A percentile compares a stretch with the other conserved stretches of the same genome.
These are phyloP conservation scores for Clitoria ternatea DNA, from an alignment of 306 rosid genomes.

Conservation along the genomic window DNA sequence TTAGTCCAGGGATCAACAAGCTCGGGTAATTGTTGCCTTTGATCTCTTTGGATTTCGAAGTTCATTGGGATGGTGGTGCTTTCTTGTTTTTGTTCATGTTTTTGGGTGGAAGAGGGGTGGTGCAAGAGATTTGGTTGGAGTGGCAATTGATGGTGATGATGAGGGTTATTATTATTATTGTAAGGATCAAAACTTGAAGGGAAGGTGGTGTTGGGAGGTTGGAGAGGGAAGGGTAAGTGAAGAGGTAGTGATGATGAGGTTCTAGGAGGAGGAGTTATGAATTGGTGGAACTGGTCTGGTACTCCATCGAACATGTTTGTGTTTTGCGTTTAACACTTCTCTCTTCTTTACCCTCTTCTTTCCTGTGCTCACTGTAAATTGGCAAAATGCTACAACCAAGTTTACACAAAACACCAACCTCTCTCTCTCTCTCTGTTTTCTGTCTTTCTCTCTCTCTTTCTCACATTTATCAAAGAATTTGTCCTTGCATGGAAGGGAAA, in stretches of 20 bases:
- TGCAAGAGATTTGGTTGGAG: conserved; percentile 47
- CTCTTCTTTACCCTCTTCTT: conserved; percentile 32
- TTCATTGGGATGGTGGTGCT: conserved; percentile 18
- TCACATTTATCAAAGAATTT: conserved; percentile 63
- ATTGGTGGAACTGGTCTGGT: conserved; percentile 85
- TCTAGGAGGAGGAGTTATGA: conserved; percentile 72
- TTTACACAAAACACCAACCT: conserved; percentile 34
- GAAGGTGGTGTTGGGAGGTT: conserved; percentile 27
- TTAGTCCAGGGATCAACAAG: conserved; percentile 56
- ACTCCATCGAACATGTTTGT: conserved; percentile 82
- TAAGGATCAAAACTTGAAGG: conserved; percentile 34
- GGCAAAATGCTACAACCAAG: conserved; percentile 43
- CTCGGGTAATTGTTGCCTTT: conserved; percentile 5
- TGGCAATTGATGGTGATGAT: conserved; percentile 20
- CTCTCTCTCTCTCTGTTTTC: conserved; percentile 9
- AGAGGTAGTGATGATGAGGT: conserved; percentile 43
- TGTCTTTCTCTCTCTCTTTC: conserved; percentile 34
- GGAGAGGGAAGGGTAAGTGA: conserved; percentile 60
- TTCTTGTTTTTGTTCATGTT: conserved; percentile 23
- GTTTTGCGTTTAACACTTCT: not conserved
- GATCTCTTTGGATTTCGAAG: conserved; percentile 40
- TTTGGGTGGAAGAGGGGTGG: conserved; percentile 38
- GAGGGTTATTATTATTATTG: too few species aligned
- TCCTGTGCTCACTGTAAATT: conserved; percentile 43
- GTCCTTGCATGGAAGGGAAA: conserved; percentile 57